A percentile compares a stretch with the other conserved stretches of the same genome.
Conservation (phyloP, 345 rosid species). For the Boechera retrofracta region DNA sequence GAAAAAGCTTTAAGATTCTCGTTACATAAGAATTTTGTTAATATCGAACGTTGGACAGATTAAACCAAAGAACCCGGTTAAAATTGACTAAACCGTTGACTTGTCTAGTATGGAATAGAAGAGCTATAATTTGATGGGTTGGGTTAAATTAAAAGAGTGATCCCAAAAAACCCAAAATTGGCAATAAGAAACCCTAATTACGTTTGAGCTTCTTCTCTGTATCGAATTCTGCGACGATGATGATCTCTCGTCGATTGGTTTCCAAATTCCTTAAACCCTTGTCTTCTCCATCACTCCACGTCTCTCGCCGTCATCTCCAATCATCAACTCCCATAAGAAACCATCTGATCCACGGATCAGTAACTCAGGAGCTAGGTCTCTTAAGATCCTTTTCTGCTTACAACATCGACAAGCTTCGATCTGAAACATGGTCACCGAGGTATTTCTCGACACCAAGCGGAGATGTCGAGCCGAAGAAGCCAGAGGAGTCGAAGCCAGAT, state of each 20-base stretch:
- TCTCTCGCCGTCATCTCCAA: conserved; percentile 65
- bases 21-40: neutral
- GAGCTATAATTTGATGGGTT: neutral
- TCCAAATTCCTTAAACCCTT: conserved; percentile 38
- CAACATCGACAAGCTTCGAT: conserved; percentile 21
- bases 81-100: conserved; percentile 13
- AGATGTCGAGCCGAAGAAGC: conserved; percentile 23
- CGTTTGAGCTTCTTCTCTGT: conserved; percentile 8
- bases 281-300: conserved; percentile 51
- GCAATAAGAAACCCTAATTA: conserved; percentile 27
- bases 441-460: conserved; percentile 49
- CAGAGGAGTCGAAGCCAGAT: conserved; percentile 46
- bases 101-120: neutral
- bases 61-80: neutral
- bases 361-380: conserved; percentile 15
- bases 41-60: neutral
- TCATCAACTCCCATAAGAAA: conserved; percentile 54
- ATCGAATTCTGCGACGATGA: conserved; percentile 24
- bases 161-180: neutral
- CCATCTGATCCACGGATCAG: conserved; percentile 34
- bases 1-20: no score
- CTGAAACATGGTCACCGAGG: conserved; percentile 48
- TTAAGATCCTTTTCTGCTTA: conserved; percentile 40
- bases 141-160: neutral
- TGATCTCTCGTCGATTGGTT: conserved; percentile 46